Evolutionary conservation across 2,329 filamentous ascomycete species (phyloP).

Genomic region (Pyricularia pennisetigena): DNA sequence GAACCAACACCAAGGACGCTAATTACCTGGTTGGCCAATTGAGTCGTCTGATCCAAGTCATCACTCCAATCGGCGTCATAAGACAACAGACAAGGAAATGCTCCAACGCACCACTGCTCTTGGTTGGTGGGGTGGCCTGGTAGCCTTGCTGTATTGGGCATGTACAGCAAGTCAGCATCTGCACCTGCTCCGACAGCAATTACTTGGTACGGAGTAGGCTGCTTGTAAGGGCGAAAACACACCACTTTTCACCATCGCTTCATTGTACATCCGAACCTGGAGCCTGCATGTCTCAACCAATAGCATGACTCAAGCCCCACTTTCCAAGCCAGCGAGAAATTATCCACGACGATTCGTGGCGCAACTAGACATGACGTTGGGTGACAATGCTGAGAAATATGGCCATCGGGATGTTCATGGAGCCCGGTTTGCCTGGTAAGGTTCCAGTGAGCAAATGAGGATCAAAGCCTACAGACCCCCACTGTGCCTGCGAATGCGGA

Average conservation of each 20-base stretch:
- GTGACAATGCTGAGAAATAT: constrained; percentile 3
- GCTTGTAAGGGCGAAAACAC: not conserved
- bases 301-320: not conserved
- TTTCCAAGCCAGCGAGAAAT: not conserved
- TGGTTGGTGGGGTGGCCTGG: not conserved
- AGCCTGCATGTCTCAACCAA: not conserved
- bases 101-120: not conserved
- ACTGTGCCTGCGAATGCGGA: not conserved
- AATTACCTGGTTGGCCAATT: not conserved
- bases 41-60: not conserved
- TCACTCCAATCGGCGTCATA: not conserved
- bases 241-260: not conserved
- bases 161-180: not conserved
- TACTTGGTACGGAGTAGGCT: not conserved
- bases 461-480: not conserved
- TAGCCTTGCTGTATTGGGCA: not conserved
- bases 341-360: not conserved
- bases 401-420: not conserved
- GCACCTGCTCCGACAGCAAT: not conserved
- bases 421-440: not conserved
- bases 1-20: not conserved
- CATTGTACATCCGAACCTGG: not conserved
- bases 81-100: not conserved
- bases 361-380: not conserved
- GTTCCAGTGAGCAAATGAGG: not conserved